Conservation (phyloP, 2,329 filamentous ascomycete genomes). For the Thermoascus crustaceus region DNA sequence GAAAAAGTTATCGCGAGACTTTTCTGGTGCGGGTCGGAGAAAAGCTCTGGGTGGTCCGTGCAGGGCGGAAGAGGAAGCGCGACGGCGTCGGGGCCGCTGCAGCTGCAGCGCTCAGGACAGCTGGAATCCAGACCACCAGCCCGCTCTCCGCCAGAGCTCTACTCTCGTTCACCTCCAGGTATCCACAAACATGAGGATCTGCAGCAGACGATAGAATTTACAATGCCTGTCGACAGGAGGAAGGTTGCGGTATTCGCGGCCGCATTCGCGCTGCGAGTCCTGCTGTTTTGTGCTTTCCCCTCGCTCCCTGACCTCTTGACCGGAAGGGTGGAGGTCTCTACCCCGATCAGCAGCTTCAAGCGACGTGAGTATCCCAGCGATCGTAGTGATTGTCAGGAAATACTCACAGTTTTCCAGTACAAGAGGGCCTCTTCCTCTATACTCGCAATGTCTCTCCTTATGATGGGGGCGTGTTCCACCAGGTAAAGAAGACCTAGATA, state of each 20-base stretch:
- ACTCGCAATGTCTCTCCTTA: conserved; percentile 95
- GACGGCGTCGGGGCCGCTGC: neutral
- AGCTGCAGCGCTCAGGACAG: conserved; percentile 14
- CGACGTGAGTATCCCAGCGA: conserved; percentile 55
- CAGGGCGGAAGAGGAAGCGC: conserved; percentile 17
- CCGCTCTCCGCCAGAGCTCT: neutral
- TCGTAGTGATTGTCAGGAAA: neutral
- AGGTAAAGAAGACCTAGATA: conserved; percentile 35
- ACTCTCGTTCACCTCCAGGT: neutral
- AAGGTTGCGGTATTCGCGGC: conserved; percentile 63
- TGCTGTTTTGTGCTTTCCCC: conserved; percentile 74
- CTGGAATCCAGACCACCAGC: conserved; percentile 7
- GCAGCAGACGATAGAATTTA: conserved; percentile 4
- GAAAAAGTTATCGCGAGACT: conserved; percentile 31
- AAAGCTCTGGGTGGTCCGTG: conserved; percentile 23
- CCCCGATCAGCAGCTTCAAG: conserved; percentile 96
- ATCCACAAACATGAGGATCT: conserved; percentile 3
- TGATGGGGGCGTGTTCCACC: conserved; percentile 77
- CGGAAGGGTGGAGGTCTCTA: conserved; percentile 90
- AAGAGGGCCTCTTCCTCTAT: conserved; percentile 94
- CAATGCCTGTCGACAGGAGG: conserved; percentile 49
- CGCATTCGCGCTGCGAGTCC: conserved; percentile 68
- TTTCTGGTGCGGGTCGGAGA: conserved; percentile 13
- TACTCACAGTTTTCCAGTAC: conserved; percentile 49
- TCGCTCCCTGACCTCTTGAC: conserved; percentile 76